A percentile compares a stretch with the other conserved stretches of the same genome.
Conservation (phyloP, 352 stramenopile species). For the Thalassiosira mediterranea region DNA sequence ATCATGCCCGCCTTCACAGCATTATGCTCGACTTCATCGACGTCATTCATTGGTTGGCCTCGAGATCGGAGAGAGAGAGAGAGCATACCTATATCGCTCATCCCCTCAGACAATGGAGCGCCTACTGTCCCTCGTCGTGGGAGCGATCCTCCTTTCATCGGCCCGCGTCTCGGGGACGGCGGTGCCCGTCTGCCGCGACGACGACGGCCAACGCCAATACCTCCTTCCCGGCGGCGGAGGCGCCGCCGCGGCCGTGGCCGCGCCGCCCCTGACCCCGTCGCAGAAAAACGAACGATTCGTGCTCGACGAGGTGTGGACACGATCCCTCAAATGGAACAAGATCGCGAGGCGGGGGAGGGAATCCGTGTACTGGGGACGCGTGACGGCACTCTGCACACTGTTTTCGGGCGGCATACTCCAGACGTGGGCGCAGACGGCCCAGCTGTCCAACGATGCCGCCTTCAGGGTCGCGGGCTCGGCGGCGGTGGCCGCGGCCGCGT, state of each 20-base stretch:
- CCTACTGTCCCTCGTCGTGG: no score
- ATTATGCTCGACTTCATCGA: no score
- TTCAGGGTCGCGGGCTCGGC: background rate
- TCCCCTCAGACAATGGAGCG: no score
- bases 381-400: background rate
- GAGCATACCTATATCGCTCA: no score
- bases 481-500: background rate
- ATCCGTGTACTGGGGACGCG: constrained; percentile 1
- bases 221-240: background rate
- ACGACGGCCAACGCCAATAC: background rate
- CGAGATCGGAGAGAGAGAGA: no score
- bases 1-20: no score
- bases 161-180: constrained; percentile 1
- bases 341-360: background rate
- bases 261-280: background rate
- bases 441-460: background rate
- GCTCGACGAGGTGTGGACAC: constrained; percentile 1
- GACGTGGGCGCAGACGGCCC: background rate
- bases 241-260: background rate
- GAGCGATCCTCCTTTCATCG: background rate
- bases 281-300: background rate
- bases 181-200: background rate
- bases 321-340: background rate
- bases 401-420: background rate
- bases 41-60: no score